These are phyloP conservation scores for Phytophthora cactorum DNA, from an alignment of 352 stramenopile genomes.

Conservation along the genomic window DNA sequence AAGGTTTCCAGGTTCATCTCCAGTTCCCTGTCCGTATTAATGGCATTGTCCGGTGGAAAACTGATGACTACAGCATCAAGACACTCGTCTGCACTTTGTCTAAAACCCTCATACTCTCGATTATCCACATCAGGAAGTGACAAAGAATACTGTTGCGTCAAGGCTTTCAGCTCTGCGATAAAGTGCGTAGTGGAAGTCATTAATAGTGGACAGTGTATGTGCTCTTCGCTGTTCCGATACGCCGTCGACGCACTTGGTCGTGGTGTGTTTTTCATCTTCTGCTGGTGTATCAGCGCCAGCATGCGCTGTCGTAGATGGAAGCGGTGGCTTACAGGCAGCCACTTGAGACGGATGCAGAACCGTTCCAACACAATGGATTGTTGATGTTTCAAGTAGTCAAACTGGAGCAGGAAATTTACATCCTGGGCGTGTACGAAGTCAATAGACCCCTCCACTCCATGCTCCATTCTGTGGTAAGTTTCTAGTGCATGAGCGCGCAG, in stretches of 20 bases:
- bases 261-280: constrained; percentile 37
- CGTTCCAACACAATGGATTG: constrained; percentile 40
- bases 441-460: constrained; percentile 1
- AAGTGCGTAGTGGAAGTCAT: constrained; percentile 39
- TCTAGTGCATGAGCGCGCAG: constrained; percentile 23
- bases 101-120: constrained; percentile 8
- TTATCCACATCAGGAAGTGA: constrained; percentile 10
- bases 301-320: constrained; percentile 62
- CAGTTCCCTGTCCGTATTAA: constrained; percentile 10
- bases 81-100: constrained; percentile 14
- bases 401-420: constrained; percentile 44
- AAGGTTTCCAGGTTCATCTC: constrained; percentile 24
- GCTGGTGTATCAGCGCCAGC: constrained; percentile 49
- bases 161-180: constrained; percentile 33
- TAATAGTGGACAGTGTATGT: constrained; percentile 55
- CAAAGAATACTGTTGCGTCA: constrained; percentile 29
- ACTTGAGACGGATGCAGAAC: constrained; percentile 49
- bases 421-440: constrained; percentile 27
- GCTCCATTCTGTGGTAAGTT: constrained; percentile 35
- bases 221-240: constrained; percentile 8
- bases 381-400: constrained; percentile 32
- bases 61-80: constrained; percentile 5
- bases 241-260: constrained; percentile 1
- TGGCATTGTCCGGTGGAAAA: constrained; percentile 14
- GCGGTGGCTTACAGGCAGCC: constrained; percentile 56